Percentiles rank a stretch among this genome's conserved stretches.
These are phyloP conservation scores for Byssothecium circinans DNA, from an alignment of 2,329 filamentous ascomycete genomes.

Conservation along the genomic window DNA sequence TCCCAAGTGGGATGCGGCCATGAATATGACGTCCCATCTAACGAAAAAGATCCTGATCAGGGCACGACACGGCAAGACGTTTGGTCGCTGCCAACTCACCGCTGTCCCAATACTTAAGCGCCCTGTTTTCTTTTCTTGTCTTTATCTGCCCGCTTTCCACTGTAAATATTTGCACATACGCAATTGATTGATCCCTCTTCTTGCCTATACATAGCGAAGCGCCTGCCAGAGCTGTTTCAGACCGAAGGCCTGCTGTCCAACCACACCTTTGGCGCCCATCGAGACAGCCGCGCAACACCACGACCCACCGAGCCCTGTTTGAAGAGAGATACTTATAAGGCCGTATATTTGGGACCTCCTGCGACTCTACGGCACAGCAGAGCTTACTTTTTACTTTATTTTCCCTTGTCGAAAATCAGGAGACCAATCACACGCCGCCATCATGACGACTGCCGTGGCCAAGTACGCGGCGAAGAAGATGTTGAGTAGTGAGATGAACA, in stretches of 20 bases:
- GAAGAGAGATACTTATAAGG: constrained; percentile 23
- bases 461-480: constrained; percentile 56
- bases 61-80: constrained; percentile 19
- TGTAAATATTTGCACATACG: constrained; percentile 12
- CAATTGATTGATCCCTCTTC: constrained; percentile 28
- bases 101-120: constrained; percentile 20
- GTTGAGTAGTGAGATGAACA: constrained; percentile 50
- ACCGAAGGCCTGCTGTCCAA: constrained; percentile 35
- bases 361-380: neutral
- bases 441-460: constrained; percentile 51
- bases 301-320: constrained; percentile 14
- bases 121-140: constrained; percentile 10
- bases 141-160: constrained; percentile 16
- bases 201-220: constrained; percentile 42
- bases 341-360: neutral
- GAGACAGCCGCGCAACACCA: constrained; percentile 28
- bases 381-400: constrained; percentile 8
- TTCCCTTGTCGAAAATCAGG: neutral
- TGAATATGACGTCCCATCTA: constrained; percentile 23
- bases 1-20: neutral
- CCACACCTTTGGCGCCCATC: constrained; percentile 25
- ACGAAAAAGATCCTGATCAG: constrained; percentile 35
- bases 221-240: constrained; percentile 42
- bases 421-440: constrained; percentile 15
- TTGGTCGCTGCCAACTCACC: constrained; percentile 23